A percentile compares a stretch with the other conserved stretches of the same genome.
These are phyloP conservation scores for Silene coronaria DNA, from an alignment of 179 eudicot genomes.

Conservation along the genomic window DNA sequence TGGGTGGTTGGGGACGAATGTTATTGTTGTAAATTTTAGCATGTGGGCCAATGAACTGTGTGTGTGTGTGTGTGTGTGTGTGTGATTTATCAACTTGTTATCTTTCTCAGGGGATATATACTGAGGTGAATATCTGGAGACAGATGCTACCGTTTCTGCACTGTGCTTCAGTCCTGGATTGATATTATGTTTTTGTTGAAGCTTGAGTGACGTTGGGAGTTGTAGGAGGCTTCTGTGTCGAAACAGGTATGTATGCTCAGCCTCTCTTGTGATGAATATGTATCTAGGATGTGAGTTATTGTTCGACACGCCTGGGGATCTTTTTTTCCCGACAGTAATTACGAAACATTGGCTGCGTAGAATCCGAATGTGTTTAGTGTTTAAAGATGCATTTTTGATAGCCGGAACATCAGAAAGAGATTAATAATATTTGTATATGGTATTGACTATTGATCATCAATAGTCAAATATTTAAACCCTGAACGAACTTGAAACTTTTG, in stretches of 20 bases:
- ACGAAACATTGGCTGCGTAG: not conserved
- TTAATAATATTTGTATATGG: too few relatives aligned
- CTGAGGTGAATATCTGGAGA: conserved; percentile 42
- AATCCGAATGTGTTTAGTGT: not conserved
- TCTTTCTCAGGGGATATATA: conserved; percentile 34
- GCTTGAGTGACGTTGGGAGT: conserved; percentile 58
- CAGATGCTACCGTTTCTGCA: conserved; percentile 51
- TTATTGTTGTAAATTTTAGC: too few relatives aligned
- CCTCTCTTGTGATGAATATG: not conserved
- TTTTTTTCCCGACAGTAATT: not conserved
- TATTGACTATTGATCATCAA: too few relatives aligned
- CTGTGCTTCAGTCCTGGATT: conserved; percentile 47
- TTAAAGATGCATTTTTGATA: not conserved
- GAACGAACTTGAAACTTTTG: not conserved
- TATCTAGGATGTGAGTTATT: not conserved
- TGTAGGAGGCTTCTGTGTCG: conserved; percentile 62
- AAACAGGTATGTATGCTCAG: conserved; percentile 37
- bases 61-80: too few relatives aligned
- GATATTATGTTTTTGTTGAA: conserved; percentile 59
- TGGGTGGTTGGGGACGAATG: not conserved
- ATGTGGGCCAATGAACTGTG: not conserved
- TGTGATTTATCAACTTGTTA: conserved; percentile 12
- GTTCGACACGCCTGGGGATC: conserved; percentile 1
- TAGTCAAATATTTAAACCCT: not conserved
- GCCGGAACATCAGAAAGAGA: not conserved